A percentile compares a stretch with the other conserved stretches of the same genome.
Conservation (phyloP, 1,284 basidiomycete genomes). For the Porogramme epimiltina region DNA sequence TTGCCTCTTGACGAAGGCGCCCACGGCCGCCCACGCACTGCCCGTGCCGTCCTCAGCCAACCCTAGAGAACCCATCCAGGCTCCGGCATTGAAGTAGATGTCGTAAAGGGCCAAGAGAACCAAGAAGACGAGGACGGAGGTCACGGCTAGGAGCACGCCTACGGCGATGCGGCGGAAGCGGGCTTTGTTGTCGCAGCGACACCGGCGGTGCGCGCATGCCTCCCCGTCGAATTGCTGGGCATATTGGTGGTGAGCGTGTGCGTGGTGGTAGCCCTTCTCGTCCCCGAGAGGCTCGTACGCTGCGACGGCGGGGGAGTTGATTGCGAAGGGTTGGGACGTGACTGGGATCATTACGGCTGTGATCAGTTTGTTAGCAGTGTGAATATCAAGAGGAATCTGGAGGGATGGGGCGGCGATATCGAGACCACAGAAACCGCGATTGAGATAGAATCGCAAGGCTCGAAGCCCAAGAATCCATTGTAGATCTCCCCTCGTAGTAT, state of each 20-base stretch:
- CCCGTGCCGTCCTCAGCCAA: conserved; percentile 12
- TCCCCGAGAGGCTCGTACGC: conserved; percentile 1
- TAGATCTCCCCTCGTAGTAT: too few relatives aligned
- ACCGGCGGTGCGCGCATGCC: neutral
- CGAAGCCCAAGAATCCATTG: too few relatives aligned
- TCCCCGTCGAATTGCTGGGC: neutral
- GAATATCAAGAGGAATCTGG: too few relatives aligned
- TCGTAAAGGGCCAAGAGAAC: conserved; percentile 14
- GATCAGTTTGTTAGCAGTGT: too few relatives aligned
- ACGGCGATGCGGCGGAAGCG: conserved; percentile 11
- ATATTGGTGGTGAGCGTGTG: conserved; percentile 3
- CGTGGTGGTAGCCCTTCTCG: conserved; percentile 19
- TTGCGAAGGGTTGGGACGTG: conserved; percentile 16
- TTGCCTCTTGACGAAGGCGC: conserved; percentile 22
- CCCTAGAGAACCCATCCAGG: conserved; percentile 12
- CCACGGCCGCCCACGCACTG: conserved; percentile 14
- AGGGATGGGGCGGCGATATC: too few relatives aligned
- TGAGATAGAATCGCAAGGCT: too few relatives aligned
- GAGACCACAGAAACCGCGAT: too few relatives aligned
- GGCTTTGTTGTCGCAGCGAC: conserved; percentile 13
- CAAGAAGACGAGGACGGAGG: conserved; percentile 7
- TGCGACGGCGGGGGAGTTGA: conserved; percentile 7
- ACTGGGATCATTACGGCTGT: conserved; percentile 10
- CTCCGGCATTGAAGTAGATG: conserved; percentile 12
- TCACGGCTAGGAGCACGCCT: conserved; percentile 8